Conservation (phyloP, 306 rosid species). For the Quercus engelmannii region DNA sequence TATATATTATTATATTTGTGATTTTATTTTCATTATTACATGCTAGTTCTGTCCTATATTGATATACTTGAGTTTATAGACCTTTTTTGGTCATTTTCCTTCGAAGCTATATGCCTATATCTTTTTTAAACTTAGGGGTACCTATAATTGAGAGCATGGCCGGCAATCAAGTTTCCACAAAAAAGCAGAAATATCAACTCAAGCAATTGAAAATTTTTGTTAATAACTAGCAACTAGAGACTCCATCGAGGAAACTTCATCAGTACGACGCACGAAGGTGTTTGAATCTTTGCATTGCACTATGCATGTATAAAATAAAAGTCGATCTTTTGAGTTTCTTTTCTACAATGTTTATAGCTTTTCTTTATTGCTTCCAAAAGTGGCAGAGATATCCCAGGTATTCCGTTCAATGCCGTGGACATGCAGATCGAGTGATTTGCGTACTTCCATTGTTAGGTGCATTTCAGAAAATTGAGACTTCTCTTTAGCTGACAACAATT, state of each 20-base stretch:
- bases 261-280: neutral
- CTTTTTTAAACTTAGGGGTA: neutral
- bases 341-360: conserved; percentile 11
- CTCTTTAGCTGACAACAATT: conserved; percentile 14
- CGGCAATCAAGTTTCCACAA: neutral
- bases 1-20: too few species aligned
- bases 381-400: conserved; percentile 42
- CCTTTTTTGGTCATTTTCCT: neutral
- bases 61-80: too few species aligned
- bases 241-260: conserved; percentile 1
- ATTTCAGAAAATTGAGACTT: neutral
- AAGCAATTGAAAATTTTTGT: neutral
- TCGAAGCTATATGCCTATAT: neutral
- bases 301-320: neutral
- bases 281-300: neutral
- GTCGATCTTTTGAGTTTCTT: neutral
- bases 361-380: conserved; percentile 31
- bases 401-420: conserved; percentile 25
- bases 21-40: too few species aligned
- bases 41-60: too few species aligned
- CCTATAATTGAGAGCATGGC: neutral
- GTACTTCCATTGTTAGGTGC: neutral
- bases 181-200: neutral
- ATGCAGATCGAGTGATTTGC: neutral
- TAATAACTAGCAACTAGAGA: neutral